Evolutionary conservation across 1,139 yeast species (phyloP).

Genomic region (Taphrina wiesneri): DNA sequence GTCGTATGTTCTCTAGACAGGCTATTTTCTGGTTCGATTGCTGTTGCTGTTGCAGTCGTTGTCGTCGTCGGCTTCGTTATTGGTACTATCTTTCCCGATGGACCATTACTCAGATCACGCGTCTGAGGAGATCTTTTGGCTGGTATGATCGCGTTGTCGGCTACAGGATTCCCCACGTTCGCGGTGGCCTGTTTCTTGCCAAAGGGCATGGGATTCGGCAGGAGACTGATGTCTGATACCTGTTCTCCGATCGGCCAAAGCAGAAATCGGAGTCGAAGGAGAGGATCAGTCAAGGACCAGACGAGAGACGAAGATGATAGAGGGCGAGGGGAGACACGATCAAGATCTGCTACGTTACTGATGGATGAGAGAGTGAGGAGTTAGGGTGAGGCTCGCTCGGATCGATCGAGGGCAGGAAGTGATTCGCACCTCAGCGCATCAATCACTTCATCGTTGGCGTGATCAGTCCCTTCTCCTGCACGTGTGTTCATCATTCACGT

Average conservation of each 20-base stretch:
- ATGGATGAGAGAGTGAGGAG: neutral
- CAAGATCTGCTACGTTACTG: neutral
- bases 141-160: neutral
- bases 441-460: neutral
- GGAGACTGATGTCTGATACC: neutral
- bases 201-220: neutral
- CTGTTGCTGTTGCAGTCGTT: neutral
- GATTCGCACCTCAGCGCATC: neutral
- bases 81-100: neutral
- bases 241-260: neutral
- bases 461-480: neutral
- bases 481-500: neutral
- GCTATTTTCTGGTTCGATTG: neutral
- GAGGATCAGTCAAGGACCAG: neutral
- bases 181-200: constrained; percentile 10
- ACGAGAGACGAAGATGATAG: neutral
- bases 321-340: neutral
- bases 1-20: neutral
- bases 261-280: neutral
- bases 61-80: neutral
- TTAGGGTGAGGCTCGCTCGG: neutral
- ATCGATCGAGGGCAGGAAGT: neutral
- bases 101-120: constrained; percentile 14
- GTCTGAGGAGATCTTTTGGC: neutral
- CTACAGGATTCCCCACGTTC: neutral